These are phyloP conservation scores for Gossypium longicalyx DNA, from an alignment of 345 rosid species.

Conservation along the genomic window DNA sequence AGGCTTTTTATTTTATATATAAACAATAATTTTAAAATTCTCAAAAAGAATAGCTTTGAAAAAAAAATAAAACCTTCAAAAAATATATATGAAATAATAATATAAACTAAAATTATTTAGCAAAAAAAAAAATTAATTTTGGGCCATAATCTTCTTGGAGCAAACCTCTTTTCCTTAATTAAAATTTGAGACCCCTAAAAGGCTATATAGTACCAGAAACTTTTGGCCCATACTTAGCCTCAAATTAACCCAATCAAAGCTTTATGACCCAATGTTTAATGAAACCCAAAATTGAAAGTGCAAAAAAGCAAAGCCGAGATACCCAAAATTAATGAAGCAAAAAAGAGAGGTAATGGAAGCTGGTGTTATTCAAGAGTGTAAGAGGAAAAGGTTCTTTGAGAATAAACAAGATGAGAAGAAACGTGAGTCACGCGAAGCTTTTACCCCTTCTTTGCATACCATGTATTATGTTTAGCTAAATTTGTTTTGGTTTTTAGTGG, in stretches of 20 bases:
- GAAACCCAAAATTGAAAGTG: no score
- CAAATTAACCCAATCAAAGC: background rate
- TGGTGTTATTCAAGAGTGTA: conserved; percentile 21
- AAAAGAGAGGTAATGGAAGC: no score
- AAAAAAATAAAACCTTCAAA: no score
- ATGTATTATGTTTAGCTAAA: no score
- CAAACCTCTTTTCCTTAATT: background rate
- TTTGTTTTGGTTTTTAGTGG: no score
- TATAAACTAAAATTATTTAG: background rate
- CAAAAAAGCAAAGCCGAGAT: no score
- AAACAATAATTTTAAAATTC: no score
- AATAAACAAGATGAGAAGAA: conserved; percentile 73
- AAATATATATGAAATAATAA: no score
- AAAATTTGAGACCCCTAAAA: background rate
- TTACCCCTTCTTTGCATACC: no score
- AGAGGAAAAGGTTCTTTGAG: conserved; percentile 62
- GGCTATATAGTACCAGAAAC: background rate
- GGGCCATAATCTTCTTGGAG: background rate
- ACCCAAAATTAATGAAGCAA: no score
- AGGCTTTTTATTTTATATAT: background rate
- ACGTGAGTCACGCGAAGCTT: conserved; percentile 63
- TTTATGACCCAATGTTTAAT: background rate
- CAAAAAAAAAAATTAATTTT: no score
- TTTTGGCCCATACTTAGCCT: background rate
- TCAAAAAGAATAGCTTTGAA: no score